Evolutionary conservation across 2,329 filamentous ascomycete species (phyloP), one percentile per base, ranked within the genome.

Genomic region (Cadophora gregata): DNA sequence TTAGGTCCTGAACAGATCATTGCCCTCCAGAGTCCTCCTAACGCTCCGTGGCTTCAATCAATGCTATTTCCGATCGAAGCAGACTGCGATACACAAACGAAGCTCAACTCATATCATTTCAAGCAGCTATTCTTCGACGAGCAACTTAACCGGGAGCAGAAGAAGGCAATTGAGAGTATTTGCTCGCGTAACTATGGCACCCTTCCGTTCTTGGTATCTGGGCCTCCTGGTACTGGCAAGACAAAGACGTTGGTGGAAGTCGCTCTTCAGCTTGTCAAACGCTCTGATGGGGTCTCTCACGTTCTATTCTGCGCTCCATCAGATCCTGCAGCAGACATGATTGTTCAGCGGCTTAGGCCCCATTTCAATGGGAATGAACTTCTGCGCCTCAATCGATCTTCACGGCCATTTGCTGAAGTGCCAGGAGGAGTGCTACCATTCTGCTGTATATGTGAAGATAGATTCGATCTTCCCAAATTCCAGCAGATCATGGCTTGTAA

Each of bases 251-350:
- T 71, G 21, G 64, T 71, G 9, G 69, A 71, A 59, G 45, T 67
- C 31, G 69, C 69, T 16, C 48, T 69, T 1, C 69, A 71, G 51
- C 62, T 71, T 7, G 27, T 71, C 21, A 60, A 67, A 33, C 31
- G 38, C 27, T 62, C 50, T 19, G 42, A 69, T 48, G 38, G 62
- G 3, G 53, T 67, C n/a, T 64, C 61, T 8, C 67, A 71, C 27
- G 61, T 71, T 14, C 58, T 71, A 8, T 65, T 71, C 47, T 71
- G 69, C 51, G 69, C 69, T 33, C 69, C 69, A 27, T 71, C 69
- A 45, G 69, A 71, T 45, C 67, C 65, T 5, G 69, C 69, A 33
- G 67, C 69, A 33, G 69, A 71, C 60, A 71, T 53, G 16, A 55
- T 71, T 36, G 66, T 71, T 38, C 64, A 69, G 55, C 67, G 66